Base-by-base conservation (phyloP, 2,329 filamentous ascomycete genomes). In the Macrophomina phaseolina region DNA sequence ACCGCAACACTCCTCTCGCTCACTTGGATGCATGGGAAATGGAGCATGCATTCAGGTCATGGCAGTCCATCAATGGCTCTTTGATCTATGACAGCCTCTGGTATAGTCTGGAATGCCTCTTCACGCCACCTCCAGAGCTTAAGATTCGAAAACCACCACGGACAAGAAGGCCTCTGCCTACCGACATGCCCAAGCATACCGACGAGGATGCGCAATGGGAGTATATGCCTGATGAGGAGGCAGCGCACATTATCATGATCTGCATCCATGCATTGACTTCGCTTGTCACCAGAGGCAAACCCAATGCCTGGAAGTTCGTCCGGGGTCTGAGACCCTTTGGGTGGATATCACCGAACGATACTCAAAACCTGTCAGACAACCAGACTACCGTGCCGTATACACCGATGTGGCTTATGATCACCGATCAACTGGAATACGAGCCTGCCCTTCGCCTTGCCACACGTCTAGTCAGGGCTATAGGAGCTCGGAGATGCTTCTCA, bases 381-480 rank as follows among this genome's bases (percentile, higher is more conserved):
- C 58, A 62, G 32, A 62, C 58, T 1, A 62, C 58, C 9, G 58
- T 62, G 30, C 58, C 58, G 4, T 62, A 62, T 30, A 62, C 58
- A 8, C 58, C 58, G 4, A 62, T 62, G 58, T 62, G 18, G 72
- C 67, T 69, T 9, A 77, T 78, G 34, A 73, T 75, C 28, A 52
- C 30, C n/a, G 77, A 86, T 70, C 78, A 77, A 45, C 74, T 86
- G 14, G 84, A 86, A 68, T 81, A 86, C 72, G 83, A 85, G 46
- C 77, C 83, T 32, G 84, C 83, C 18, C 71, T 85, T 52, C 81
- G 83, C 28, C 75, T 87, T 38, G 75, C 83, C n/a, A 79, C 79
- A 58, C 80, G 82, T 11, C 72, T 87, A 40, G 78, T 84, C 28
- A 79, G 80, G 61, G 84, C 79, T 58, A 79, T 87, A 58, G 81